Evolutionary conservation across 176 grass and related monocot genomes (phyloP), one percentile per base, ranked within the genome.

Genomic region (Luzula sylvatica): DNA sequence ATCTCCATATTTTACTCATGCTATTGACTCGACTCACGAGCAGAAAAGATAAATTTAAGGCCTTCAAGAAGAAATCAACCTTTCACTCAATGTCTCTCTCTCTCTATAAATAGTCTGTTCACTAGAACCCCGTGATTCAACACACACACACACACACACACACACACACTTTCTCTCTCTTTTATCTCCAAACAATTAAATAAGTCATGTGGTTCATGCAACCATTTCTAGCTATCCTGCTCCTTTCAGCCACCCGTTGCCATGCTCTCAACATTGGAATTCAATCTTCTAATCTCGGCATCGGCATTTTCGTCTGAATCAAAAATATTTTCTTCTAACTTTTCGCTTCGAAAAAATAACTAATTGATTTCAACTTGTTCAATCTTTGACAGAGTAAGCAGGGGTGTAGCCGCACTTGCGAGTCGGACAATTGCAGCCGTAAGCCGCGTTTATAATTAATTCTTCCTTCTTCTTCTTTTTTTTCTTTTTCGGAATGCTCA

Each of bases 401-500:
- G 55, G 70, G 60, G 1, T 96, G 90, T 3, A 96, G 90, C 62
- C 71, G 67, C 64, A 82, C 35, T n/a, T 96, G 90, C 50, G 77
- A 82, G 1, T 88, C 84, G 1, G 55, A 55, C 28, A 70, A 79
- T 20, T 96, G 90, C 67, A 50, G 41, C 20, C 49, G 88, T 95
- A 79, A 23, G 42, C 2, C 46, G 3, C 42, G 23, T 9, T 58
- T 25, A 9, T 23, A 15, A 29, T 32, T 32, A 4, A 16, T 16
- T 26, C 0, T 19, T 39, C 23, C 5, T 11, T 15, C 12, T 58
- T 8, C 7, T 42, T 19, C 19, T 64, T 17, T 63, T 39, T 15
- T 14, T 48, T 24, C 52, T 19, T 32, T 17, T 35, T 35, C 9
- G 30, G 30, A 4, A 7, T 35, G 30, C 5, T 35, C 9, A 2